Evolutionary conservation across 768 basidiomycete genomes (phyloP).

Genomic region (Astraeus odoratus): DNA sequence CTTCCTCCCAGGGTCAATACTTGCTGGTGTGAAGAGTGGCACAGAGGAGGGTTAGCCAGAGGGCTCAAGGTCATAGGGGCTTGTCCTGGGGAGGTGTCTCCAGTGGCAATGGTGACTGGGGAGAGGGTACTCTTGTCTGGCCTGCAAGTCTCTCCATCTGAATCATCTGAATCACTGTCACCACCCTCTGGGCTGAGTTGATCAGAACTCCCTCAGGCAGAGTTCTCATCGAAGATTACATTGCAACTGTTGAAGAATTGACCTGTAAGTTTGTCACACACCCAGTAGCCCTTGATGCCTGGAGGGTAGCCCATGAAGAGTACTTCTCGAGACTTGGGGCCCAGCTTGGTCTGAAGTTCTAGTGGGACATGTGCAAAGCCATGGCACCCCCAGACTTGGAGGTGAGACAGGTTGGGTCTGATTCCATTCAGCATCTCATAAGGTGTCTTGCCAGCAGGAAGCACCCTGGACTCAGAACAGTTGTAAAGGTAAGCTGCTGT

Average conservation of each 20-base stretch:
- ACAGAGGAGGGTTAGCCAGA: too few species aligned
- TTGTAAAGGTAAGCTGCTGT: conserved; percentile 1
- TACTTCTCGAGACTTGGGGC: background rate
- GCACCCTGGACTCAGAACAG: background rate
- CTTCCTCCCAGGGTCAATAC: too few species aligned
- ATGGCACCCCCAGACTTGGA: background rate
- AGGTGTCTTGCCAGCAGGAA: background rate
- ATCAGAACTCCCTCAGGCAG: background rate
- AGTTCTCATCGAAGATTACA: background rate
- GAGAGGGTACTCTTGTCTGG: background rate
- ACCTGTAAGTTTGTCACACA: background rate
- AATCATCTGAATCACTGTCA: background rate
- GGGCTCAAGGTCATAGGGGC: too few species aligned
- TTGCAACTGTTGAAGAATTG: background rate
- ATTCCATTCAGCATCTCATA: background rate
- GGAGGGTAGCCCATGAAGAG: conserved; percentile 5
- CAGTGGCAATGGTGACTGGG: too few species aligned
- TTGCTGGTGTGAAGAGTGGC: too few species aligned
- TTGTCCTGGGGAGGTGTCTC: too few species aligned
- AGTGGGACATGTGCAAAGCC: conserved; percentile 1
- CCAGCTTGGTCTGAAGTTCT: background rate
- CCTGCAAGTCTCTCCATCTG: background rate
- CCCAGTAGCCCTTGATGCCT: background rate
- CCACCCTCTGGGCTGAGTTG: background rate
- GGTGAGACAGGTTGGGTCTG: background rate